Evolutionary conservation across 1,284 basidiomycete genomes (phyloP), one percentile per base, ranked within the genome.

Genomic region (Flammula alnicola): DNA sequence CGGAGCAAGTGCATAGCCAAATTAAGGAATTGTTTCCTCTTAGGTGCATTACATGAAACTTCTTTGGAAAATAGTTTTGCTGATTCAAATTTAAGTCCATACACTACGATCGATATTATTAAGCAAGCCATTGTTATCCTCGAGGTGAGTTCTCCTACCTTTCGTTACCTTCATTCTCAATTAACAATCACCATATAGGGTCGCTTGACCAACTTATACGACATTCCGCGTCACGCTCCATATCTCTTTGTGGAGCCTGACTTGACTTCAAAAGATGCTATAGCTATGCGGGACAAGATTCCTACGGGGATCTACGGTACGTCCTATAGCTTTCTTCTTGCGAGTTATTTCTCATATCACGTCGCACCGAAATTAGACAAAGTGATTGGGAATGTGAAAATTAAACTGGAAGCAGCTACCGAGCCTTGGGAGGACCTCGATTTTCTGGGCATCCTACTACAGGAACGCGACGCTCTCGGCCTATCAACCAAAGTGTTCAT

Each of bases 161-260:
- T n/a, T 40, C 8, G n/a, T 20, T 27, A 17, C 30, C 22, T 5
- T 17, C 23, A 40, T 41, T 36, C 20, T 22, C 14, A 41, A 11
- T 19, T 17, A 12, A 20, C 43, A 3, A 30, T 39, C 30, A 20
- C 25, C n/a, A 16, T 9, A 5, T 36, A 93, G 87, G 83, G 88
- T 30, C 85, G 92, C 16, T 71, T 89, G 2, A 77, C 77, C 5
- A 86, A 83, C 38, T 64, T 94, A 29, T 72, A 76, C 33, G 90
- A 94, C 51, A 77, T 95, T 37, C 79, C 87, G 0, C 60, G 63
- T 0, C 70, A 84, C 12, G 86, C 83, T 0, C 80, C 86, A 0
- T 94, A 86, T 66, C 84, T 95, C 68, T 96, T 93, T 65, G 63
- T 79, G 16, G 77, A 82, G 5, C 91, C 91, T 0, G 72, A 85